Base-by-base conservation (phyloP, 495 filamentous ascomycete genomes). In the Recurvomyces mirabilis region DNA sequence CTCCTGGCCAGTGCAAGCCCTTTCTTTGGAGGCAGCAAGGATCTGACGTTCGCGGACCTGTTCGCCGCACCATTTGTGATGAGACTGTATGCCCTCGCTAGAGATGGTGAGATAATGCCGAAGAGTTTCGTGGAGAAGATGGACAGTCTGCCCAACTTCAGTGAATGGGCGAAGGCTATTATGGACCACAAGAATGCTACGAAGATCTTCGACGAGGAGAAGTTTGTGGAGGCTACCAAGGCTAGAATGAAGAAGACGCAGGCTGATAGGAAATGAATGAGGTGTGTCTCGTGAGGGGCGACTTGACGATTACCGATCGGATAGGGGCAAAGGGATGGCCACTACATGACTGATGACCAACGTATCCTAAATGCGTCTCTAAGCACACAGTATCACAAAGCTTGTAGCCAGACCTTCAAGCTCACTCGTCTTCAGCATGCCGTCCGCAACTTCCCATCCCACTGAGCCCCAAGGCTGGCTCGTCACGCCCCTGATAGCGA, bases 1-100 rank as follows among this genome's bases (percentile, higher is more conserved):
- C 58, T 82, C 21, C 62, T 94, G 19, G 59, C 62, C 6, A 74
- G 76, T 41, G 79, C 79, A 5, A 69, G 56, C 0, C 87, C 85
- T 0, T 93, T 81, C 66, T 94, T 91, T 64, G 80, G 78, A n/a
- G 87, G 86, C 0, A 80, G 76, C 42, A 67, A 78, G 38, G 78
- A 73, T 55, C 53, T 89, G 25, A 89, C 84, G 1, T 63, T 86
- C 22, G 87, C 76, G 12, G 87, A 93, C 75, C 85, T 87, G 65
- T 49, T 68, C 46, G 13, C 78, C 32, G 84, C 77, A 0, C 79
- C 81, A 0, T 84, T 87, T 60, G 53, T 82, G 13, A 34, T 87
- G 12, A 70, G 82, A 11, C 51, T 79, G 14, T 61, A 75, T 31
- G 52, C 60, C 5, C 66, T 75, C 35, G 51, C 64, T 0, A 73